Percentiles rank a stretch among this genome's conserved stretches.
These are phyloP conservation scores for Fusarium sambucinum DNA, from an alignment of 2,329 filamentous ascomycete species.

Conservation along the genomic window DNA sequence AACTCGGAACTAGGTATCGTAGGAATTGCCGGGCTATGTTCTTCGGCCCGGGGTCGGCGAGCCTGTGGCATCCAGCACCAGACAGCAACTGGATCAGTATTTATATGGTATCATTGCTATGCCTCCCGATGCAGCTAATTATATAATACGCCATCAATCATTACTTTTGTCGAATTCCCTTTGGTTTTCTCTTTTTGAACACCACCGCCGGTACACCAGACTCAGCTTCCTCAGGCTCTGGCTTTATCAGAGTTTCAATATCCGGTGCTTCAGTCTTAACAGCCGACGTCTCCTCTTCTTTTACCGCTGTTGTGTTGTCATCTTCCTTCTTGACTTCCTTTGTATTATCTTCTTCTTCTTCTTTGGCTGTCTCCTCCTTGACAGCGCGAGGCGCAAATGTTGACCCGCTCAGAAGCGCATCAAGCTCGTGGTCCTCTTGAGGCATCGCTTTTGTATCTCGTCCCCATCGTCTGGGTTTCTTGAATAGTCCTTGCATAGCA, in stretches of 20 bases:
- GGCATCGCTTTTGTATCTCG: constrained; percentile 64
- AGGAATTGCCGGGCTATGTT: neutral
- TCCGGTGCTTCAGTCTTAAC: constrained; percentile 59
- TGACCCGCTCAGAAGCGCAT: constrained; percentile 66
- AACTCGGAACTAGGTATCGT: neutral
- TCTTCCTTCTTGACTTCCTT: constrained; percentile 45
- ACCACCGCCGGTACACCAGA: constrained; percentile 63
- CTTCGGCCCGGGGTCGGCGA: neutral
- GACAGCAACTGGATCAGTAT: neutral
- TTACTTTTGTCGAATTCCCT: constrained; percentile 71
- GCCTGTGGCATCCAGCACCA: too few species aligned
- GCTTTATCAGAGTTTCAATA: constrained; percentile 45
- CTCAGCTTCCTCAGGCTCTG: constrained; percentile 46
- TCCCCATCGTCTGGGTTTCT: constrained; percentile 69
- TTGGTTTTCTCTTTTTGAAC: constrained; percentile 85
- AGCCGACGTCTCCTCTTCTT: constrained; percentile 14
- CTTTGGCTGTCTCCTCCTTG: constrained; percentile 45
- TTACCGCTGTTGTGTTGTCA: neutral
- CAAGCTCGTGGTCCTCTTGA: constrained; percentile 68
- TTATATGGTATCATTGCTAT: constrained; percentile 36
- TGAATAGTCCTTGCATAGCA: constrained; percentile 69
- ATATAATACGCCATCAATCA: neutral
- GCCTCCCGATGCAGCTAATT: neutral
- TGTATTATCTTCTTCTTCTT: constrained; percentile 34
- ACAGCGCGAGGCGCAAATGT: constrained; percentile 44